Conservation (phyloP, 306 rosid species). For the Vigna hirtella region DNA sequence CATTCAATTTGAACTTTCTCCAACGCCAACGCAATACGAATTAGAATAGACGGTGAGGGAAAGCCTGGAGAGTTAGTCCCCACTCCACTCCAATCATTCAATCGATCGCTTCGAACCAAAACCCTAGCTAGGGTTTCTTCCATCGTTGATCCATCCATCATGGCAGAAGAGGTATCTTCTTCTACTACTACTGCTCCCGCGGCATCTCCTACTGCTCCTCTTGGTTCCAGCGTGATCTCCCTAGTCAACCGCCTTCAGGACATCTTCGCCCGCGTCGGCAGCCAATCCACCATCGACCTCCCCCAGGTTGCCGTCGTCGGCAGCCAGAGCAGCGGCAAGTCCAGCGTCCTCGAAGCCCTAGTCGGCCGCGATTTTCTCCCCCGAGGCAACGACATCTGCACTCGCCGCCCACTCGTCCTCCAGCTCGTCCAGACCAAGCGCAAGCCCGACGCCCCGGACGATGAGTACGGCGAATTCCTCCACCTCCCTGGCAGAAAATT, state of each 20-base stretch:
- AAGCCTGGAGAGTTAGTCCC: neutral
- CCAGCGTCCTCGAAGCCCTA: conserved; percentile 95
- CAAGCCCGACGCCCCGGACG: conserved; percentile 65
- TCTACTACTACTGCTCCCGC: conserved; percentile 50
- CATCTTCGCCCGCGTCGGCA: conserved; percentile 88
- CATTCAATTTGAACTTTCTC: neutral
- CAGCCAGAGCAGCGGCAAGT: conserved; percentile 99
- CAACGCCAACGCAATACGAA: neutral
- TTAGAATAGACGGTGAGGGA: neutral
- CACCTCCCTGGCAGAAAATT: conserved; percentile 81
- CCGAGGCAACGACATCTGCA: conserved; percentile 90
- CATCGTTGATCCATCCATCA: conserved; percentile 42
- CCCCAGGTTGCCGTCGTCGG: conserved; percentile 99
- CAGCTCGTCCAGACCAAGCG: conserved; percentile 86
- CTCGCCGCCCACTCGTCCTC: conserved; percentile 91
- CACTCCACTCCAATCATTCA: conserved; percentile 10
- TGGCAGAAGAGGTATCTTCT: conserved; percentile 76
- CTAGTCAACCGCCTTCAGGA: conserved; percentile 93
- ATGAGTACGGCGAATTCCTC: conserved; percentile 96
- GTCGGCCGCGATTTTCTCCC: conserved; percentile 98
- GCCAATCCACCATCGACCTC: conserved; percentile 91
- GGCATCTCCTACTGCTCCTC: conserved; percentile 58
- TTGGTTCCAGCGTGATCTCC: conserved; percentile 89
- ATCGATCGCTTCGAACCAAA: conserved; percentile 29
- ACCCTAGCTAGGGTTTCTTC: conserved; percentile 54